Base-by-base conservation (phyloP, 345 rosid species). In the Salix suchowensis region DNA sequence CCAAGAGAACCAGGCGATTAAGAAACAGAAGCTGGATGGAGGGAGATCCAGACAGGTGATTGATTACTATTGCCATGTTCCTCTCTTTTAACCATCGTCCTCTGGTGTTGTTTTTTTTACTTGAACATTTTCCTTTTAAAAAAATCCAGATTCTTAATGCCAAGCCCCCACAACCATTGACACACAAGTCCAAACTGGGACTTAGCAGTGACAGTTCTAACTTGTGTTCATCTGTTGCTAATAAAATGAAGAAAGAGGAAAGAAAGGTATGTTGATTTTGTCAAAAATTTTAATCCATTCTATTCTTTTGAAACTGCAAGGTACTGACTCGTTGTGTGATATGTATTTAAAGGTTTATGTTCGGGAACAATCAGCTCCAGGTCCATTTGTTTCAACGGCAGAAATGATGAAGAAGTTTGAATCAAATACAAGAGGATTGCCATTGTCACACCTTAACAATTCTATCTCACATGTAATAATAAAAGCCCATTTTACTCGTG, bases 1-100 rank as follows among this genome's bases (percentile, higher is more conserved):
- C 79, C 97, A 89, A 78, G 98, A 96, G 80, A 92, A 91, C 79
- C 99, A 92, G 87, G 97, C 99, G 23, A 87, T 96, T 73, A 96
- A 96, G 83, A 86, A 93, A 78, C 99, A 96, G 88, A 94, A 92
- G 91, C 90, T 96, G 73, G 99, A 94, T 1, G 98, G 87, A 70
- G 99, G 99, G 74, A 87, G 73, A 74, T 86, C 97, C 37, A 92
- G 95, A 91, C 97, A 89, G 96, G 99, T 94, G 75, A 77, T 44
- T 64, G 37, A 12, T 37, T 42, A 14, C 67, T 65, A 1, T 7
- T 65, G n/a, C 5, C 50, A 16, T 36, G 12, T 14, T 54, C 23
- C 16, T 26, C 46, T 34, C 16, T 15, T 7, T 46, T 5, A 50
- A 58, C 7, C 5, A 70, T 70, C 19, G 15, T 68, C 48, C 39